These are phyloP conservation scores for Abrus precatorius DNA, from an alignment of 306 rosid genomes.

Conservation along the genomic window DNA sequence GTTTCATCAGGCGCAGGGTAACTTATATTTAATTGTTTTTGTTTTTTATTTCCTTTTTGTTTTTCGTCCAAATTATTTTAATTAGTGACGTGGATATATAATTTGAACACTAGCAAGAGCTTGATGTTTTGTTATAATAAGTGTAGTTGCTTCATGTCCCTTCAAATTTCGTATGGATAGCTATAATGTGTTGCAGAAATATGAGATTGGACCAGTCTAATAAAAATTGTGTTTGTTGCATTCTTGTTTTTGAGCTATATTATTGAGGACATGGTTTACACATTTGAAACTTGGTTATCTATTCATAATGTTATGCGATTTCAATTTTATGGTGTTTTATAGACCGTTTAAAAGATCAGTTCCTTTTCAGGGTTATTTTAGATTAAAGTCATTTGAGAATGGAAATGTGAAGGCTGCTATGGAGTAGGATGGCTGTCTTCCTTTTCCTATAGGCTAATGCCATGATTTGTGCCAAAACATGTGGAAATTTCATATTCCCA, in stretches of 20 bases:
- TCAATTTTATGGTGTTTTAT: not conserved
- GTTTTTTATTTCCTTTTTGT: not conserved
- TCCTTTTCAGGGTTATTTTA: not conserved
- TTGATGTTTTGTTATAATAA: not conserved
- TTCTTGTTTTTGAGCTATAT: not conserved
- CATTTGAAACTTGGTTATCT: not conserved
- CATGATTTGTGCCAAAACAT: not conserved
- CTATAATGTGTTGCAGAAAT: not conserved
- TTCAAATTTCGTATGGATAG: not conserved
- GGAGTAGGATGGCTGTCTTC: not conserved
- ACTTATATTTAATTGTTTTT: not conserved
- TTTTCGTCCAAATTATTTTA: not conserved
- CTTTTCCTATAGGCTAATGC: too few relatives aligned
- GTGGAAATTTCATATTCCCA: not conserved
- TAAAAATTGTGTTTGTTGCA: not conserved
- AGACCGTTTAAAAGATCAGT: not conserved
- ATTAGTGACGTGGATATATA: not conserved
- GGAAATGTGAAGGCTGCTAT: not conserved
- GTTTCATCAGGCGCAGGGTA: slow-evolving; percentile 89
- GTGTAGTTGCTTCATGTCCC: too few relatives aligned
- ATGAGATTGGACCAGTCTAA: not conserved
- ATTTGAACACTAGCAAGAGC: not conserved
- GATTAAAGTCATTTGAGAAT: not conserved
- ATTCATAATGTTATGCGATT: not conserved
- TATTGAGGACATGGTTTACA: not conserved